Conservation (phyloP, 768 basidiomycete species). For the Boletellus emodensis region DNA sequence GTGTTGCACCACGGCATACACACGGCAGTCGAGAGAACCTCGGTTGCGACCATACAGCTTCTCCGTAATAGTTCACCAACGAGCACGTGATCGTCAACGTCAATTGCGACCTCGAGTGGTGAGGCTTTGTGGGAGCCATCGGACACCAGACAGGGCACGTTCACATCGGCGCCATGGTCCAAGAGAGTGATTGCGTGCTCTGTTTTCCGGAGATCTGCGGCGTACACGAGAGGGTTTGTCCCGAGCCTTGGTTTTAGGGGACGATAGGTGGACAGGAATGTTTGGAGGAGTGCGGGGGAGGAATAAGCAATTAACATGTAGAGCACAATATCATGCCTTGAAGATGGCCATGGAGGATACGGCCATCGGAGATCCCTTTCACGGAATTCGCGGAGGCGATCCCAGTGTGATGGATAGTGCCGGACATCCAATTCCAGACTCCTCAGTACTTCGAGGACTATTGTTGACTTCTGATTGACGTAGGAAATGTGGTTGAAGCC, state of each 20-base stretch:
- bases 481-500: constrained; percentile 3
- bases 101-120: neutral
- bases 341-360: constrained; percentile 4
- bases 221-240: constrained; percentile 12
- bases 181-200: constrained; percentile 1
- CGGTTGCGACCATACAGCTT: neutral
- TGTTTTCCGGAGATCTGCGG: neutral
- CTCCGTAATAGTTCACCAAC: neutral
- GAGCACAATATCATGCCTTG: neutral
- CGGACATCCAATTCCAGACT: neutral
- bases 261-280: neutral
- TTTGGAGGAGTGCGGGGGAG: neutral
- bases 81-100: neutral
- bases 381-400: neutral
- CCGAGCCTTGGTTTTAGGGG: neutral
- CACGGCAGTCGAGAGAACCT: neutral
- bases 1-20: constrained; percentile 7
- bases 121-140: neutral
- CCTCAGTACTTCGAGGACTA: neutral
- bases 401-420: constrained; percentile 3
- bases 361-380: neutral
- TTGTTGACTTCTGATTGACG: neutral
- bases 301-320: constrained; percentile 4
- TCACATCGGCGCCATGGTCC: neutral
- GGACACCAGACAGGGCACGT: neutral